Evolutionary conservation across 306 rosid species (phyloP), one percentile per base, ranked within the genome.

Genomic region (Cucurbita pepo): DNA sequence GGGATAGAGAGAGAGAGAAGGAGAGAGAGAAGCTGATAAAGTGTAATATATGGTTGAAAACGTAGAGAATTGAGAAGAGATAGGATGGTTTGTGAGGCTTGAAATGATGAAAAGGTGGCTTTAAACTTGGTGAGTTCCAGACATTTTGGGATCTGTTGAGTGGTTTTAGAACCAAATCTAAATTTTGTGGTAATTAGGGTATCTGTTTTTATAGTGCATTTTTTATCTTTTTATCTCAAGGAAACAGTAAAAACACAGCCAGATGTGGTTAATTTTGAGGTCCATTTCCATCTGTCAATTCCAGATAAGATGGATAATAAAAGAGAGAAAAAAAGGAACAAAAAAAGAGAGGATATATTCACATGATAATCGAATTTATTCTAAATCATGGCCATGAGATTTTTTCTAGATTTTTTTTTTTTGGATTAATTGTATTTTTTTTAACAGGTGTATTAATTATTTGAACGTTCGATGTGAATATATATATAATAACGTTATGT

Each of bases 1-100:
- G 55, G 55, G 36, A 19, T 40, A 72, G 44, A 37, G 41, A 38
- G 10, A 69, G 4, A 63, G 34, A 18, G 8, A 48, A 19, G 13
- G 7, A 73, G 4, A 63, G 36, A 19, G 6, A 52, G 21, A 34
- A 47, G 56, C 22, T 47, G 41, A 45, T 19, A 45, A 56, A 71
- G 73, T 79, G 70, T 58, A 63, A 56, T 72, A 77, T 81, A 51
- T 58, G 1, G 59, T 41, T 52, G 57, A 61, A 41, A 38, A 62
- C 4, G 50, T 22, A 64, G 50, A 56, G 65, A 78, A 0, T 21
- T 11, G 22, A 40, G 34, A 66, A 53, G 59, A 16, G 69, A 72
- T 81, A 64, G 57, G 56, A 61, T 21, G 25, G 56, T 25, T 30
- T 25, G 13, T 61, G 69, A 50, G 21, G 60, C 3, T 48, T 48